Conservation (phyloP, 2,329 filamentous ascomycete genomes). For the Stagonosporopsis cucurbitacearum region DNA sequence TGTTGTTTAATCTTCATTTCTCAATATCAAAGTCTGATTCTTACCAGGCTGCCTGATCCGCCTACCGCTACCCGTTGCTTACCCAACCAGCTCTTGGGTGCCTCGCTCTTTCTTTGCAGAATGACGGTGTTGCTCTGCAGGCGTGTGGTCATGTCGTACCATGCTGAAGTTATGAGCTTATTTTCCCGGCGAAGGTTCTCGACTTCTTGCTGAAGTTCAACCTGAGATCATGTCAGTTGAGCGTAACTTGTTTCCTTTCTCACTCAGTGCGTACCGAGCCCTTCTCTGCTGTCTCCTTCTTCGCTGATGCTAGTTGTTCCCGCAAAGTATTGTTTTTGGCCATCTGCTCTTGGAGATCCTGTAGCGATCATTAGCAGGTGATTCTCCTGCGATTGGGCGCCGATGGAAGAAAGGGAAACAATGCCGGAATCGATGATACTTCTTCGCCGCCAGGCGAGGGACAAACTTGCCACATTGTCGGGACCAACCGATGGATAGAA, state of each 20-base stretch:
- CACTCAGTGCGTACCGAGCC: conserved; percentile 40
- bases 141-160: conserved; percentile 81
- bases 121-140: conserved; percentile 85
- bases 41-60: conserved; percentile 31
- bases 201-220: conserved; percentile 56
- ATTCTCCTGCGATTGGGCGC: conserved; percentile 13
- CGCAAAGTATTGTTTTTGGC: conserved; percentile 32
- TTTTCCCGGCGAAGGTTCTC: conserved; percentile 79
- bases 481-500: conserved; percentile 20
- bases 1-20: background rate
- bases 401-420: conserved; percentile 12
- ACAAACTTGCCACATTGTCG: conserved; percentile 42
- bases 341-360: conserved; percentile 45
- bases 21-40: background rate
- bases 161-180: conserved; percentile 78
- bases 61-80: conserved; percentile 71
- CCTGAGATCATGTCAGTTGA: conserved; percentile 21
- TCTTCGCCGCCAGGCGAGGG: conserved; percentile 33
- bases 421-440: conserved; percentile 33
- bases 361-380: conserved; percentile 24
- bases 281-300: conserved; percentile 45
- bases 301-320: conserved; percentile 42
- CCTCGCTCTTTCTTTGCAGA: conserved; percentile 75
- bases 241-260: background rate
- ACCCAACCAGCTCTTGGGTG: conserved; percentile 81